Evolutionary conservation across 257 asterid genomes (phyloP).

Genomic region (Cordia subcordata): DNA sequence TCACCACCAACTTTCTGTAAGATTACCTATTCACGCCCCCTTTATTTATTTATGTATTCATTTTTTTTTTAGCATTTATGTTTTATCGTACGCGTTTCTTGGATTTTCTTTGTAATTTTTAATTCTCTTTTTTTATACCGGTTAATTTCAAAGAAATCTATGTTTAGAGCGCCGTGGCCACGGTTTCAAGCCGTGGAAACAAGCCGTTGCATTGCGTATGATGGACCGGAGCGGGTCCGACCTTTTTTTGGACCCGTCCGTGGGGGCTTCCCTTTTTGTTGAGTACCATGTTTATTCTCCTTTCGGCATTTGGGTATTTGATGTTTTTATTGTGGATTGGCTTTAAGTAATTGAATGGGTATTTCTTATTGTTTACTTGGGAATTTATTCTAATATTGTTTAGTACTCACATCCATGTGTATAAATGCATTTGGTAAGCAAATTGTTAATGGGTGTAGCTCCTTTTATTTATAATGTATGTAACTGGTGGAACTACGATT

Average conservation of each 20-base stretch:
- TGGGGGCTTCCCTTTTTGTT: background rate
- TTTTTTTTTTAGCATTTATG: background rate
- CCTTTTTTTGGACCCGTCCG: background rate
- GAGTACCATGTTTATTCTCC: background rate
- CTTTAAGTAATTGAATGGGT: background rate
- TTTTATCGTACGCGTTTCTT: background rate
- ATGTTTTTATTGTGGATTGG: background rate
- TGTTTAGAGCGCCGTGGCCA: no score
- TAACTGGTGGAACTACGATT: background rate
- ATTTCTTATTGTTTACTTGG: background rate
- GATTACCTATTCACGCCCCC: constrained; percentile 6
- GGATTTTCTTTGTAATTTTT: background rate
- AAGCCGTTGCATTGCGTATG: no score
- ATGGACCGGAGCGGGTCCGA: no score
- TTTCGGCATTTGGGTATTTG: constrained; percentile 5
- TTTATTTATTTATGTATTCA: background rate
- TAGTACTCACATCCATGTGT: background rate
- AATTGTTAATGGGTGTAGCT: background rate
- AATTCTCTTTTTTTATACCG: background rate
- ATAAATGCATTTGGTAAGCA: background rate
- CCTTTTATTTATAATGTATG: background rate
- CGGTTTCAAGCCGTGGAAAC: no score
- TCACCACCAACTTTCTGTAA: constrained; percentile 27
- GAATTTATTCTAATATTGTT: background rate
- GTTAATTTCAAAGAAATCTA: no score